These are phyloP conservation scores for Cucurbitaria berberidis DNA, from an alignment of 2,329 filamentous ascomycete genomes.

Conservation along the genomic window DNA sequence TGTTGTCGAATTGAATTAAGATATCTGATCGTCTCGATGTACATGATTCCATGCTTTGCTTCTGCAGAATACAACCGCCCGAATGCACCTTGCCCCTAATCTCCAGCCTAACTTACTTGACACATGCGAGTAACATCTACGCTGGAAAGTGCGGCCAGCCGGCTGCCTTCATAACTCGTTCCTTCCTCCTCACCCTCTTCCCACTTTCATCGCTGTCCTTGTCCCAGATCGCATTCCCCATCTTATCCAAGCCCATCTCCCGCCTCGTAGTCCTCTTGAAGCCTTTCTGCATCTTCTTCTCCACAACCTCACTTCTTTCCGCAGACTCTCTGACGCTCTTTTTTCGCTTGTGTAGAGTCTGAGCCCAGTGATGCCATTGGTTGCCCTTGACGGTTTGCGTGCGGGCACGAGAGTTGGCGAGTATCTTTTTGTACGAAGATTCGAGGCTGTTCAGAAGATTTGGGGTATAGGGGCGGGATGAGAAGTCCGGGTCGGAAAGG, in stretches of 20 bases:
- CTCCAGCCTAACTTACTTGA: too few relatives aligned
- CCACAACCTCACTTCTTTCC: neutral
- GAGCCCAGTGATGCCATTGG: slow-evolving; percentile 8
- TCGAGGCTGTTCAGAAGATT: neutral
- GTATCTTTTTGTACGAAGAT: neutral
- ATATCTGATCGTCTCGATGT: too few relatives aligned
- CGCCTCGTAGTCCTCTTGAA: neutral
- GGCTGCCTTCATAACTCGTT: neutral
- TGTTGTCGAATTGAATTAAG: too few relatives aligned
- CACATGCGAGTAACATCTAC: neutral
- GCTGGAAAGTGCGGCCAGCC: neutral
- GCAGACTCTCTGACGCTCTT: neutral
- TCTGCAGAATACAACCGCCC: too few relatives aligned
- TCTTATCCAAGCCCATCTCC: neutral
- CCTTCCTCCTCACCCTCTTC: neutral
- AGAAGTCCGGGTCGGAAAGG: slow-evolving; percentile 2
- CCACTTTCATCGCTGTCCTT: neutral
- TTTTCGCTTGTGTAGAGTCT: slow-evolving; percentile 1
- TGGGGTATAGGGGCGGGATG: neutral
- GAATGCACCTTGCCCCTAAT: too few relatives aligned
- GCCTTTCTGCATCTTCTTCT: slow-evolving; percentile 62
- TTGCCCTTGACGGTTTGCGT: neutral
- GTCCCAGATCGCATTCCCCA: neutral
- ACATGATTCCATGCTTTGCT: too few relatives aligned
- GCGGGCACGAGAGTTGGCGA: slow-evolving; percentile 1